These are phyloP conservation scores for Epichloe brachyelytri DNA, from an alignment of 2,329 filamentous ascomycete species.

Conservation along the genomic window DNA sequence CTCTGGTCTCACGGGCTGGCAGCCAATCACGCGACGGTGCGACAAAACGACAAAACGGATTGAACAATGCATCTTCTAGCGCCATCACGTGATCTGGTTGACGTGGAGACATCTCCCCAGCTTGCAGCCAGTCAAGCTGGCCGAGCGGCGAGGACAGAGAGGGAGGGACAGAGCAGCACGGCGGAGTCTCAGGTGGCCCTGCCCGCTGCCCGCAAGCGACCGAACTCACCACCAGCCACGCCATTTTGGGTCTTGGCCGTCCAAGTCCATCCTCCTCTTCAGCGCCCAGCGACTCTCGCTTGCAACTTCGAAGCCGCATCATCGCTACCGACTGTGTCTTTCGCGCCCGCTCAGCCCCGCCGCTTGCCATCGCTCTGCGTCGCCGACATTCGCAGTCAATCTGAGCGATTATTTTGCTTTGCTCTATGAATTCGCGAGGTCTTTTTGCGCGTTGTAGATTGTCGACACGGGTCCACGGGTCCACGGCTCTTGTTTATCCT, in stretches of 20 bases:
- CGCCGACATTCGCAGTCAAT: slow-evolving; percentile 11
- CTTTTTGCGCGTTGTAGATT: slow-evolving; percentile 17
- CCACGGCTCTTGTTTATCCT: slow-evolving; percentile 19
- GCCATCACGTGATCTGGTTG: slow-evolving; percentile 1
- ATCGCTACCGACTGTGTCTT: slow-evolving; percentile 6
- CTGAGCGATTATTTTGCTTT: slow-evolving; percentile 13
- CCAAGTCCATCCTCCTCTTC: not conserved
- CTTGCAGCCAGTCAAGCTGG: no score
- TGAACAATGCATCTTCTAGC: not conserved
- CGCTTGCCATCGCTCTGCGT: slow-evolving; percentile 13
- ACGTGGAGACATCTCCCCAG: slow-evolving; percentile 1
- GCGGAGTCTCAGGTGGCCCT: not conserved
- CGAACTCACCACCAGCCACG: slow-evolving; percentile 26
- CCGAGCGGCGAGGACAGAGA: no score
- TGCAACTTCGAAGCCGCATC: slow-evolving; percentile 9
- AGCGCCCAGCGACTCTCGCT: not conserved
- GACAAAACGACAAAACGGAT: not conserved
- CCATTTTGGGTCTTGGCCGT: slow-evolving; percentile 18
- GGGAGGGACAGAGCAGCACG: no score
- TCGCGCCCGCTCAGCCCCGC: slow-evolving; percentile 8
- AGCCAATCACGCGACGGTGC: not conserved
- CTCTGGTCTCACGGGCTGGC: not conserved
- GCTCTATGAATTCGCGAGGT: slow-evolving; percentile 18
- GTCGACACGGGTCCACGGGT: slow-evolving; percentile 15
- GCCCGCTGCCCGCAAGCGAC: slow-evolving; percentile 3